Percentiles rank a stretch among this genome's conserved stretches.
These are phyloP conservation scores for Globisporangium emineosum DNA, from an alignment of 352 stramenopile species.

Conservation along the genomic window DNA sequence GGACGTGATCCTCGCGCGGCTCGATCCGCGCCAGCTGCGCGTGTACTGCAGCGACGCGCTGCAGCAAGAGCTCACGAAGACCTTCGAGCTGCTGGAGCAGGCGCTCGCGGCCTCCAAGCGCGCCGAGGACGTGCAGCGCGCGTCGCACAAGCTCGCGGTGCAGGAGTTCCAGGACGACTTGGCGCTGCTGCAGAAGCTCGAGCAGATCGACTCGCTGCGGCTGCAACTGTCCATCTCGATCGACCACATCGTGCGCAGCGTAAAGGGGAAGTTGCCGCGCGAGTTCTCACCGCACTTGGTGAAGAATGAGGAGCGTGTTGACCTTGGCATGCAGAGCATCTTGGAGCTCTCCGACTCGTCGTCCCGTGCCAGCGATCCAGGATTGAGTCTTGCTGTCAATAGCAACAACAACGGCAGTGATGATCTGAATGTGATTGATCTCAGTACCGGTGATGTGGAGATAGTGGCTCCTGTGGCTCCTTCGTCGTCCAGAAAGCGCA, in stretches of 20 bases:
- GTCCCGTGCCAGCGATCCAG: not conserved
- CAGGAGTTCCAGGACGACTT: conserved; percentile 14
- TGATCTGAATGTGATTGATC: conserved; percentile 10
- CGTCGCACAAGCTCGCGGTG: conserved; percentile 14
- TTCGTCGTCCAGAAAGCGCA: conserved; percentile 12
- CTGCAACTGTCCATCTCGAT: conserved; percentile 19
- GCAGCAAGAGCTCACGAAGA: conserved; percentile 18
- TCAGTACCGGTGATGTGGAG: conserved; percentile 1
- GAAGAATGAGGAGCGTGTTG: conserved; percentile 7
- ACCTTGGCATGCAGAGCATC: conserved; percentile 8
- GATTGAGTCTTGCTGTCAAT: not conserved
- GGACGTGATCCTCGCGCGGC: conserved; percentile 23
- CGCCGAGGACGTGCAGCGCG: conserved; percentile 21
- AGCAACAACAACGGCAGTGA: not conserved
- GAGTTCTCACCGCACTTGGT: conserved; percentile 1
- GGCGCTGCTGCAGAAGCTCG: conserved; percentile 10
- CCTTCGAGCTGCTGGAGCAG: conserved; percentile 15
- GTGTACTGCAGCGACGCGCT: conserved; percentile 20
- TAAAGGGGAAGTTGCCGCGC: not conserved
- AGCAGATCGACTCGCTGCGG: conserved; percentile 19
- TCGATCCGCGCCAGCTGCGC: conserved; percentile 21
- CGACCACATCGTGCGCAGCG: conserved; percentile 13
- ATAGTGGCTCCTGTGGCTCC: not conserved
- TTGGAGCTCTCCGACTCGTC: conserved; percentile 3
- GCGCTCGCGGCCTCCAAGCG: conserved; percentile 15